Conservation (phyloP, 2,329 filamentous ascomycete genomes). For the Trichoderma simmonsii region DNA sequence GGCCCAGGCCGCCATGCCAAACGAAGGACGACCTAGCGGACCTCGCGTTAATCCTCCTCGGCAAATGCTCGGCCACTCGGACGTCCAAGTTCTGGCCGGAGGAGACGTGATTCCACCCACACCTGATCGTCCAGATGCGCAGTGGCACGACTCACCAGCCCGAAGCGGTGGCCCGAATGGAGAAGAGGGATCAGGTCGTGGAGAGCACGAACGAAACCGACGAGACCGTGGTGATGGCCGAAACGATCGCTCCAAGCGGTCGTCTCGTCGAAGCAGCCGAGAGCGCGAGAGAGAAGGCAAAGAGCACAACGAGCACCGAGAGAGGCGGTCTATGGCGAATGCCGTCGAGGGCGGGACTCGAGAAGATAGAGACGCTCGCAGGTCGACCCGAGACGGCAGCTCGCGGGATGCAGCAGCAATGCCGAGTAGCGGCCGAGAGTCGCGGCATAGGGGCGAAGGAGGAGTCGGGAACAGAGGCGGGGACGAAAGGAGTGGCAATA, state of each 20-base stretch:
- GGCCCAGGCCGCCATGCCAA: constrained; percentile 43
- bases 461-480: constrained; percentile 24
- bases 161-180: constrained; percentile 28
- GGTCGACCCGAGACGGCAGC: constrained; percentile 28
- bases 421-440: constrained; percentile 31
- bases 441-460: constrained; percentile 32
- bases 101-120: constrained; percentile 48
- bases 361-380: constrained; percentile 36
- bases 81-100: constrained; percentile 55
- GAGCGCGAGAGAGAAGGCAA: constrained; percentile 49
- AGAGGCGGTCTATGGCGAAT: constrained; percentile 37
- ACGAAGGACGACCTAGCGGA: constrained; percentile 36
- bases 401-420: constrained; percentile 31
- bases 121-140: constrained; percentile 47
- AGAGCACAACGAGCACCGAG: constrained; percentile 44
- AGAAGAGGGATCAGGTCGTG: constrained; percentile 30
- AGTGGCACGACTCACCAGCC: constrained; percentile 36
- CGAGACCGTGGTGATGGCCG: constrained; percentile 43
- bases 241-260: constrained; percentile 38
- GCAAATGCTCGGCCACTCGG: constrained; percentile 49
- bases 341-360: constrained; percentile 29
- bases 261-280: constrained; percentile 48
- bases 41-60: constrained; percentile 36
- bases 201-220: constrained; percentile 43
- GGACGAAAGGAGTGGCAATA: constrained; percentile 37